Evolutionary conservation across 176 grass and related monocot genomes (phyloP).

Genomic region (Luzula sylvatica): DNA sequence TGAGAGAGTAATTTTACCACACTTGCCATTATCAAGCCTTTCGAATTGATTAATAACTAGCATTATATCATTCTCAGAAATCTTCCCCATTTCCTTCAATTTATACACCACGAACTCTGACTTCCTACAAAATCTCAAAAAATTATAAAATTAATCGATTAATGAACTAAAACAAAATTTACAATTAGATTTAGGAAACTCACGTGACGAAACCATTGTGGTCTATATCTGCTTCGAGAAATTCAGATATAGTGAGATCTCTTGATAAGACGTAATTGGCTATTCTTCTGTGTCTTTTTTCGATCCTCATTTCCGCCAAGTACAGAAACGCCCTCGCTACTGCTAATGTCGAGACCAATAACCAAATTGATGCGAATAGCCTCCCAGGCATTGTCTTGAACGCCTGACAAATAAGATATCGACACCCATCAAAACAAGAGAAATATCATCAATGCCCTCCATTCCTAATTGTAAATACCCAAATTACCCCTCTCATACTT

Average conservation of each 20-base stretch:
- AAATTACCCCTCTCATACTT: too few relatives aligned
- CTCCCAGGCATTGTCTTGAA: constrained; percentile 56
- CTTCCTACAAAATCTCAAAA: constrained; percentile 43
- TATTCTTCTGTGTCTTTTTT: constrained; percentile 77
- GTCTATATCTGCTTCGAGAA: constrained; percentile 78
- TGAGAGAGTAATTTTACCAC: constrained; percentile 84
- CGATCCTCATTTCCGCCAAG: constrained; percentile 84
- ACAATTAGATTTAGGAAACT: constrained; percentile 13
- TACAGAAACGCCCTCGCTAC: constrained; percentile 86
- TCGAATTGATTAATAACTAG: constrained; percentile 79
- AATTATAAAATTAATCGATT: constrained; percentile 3
- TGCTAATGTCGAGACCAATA: constrained; percentile 76
- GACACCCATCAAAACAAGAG: too few relatives aligned
- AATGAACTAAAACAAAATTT: too few relatives aligned
- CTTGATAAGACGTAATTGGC: constrained; percentile 79
- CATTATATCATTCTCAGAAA: constrained; percentile 63
- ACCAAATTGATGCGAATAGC: constrained; percentile 69
- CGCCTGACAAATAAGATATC: constrained; percentile 13
- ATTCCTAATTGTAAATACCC: too few relatives aligned
- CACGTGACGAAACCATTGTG: constrained; percentile 93
- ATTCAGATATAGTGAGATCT: constrained; percentile 84
- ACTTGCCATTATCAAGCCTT: constrained; percentile 55
- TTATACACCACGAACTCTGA: constrained; percentile 91
- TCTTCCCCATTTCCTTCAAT: constrained; percentile 90
- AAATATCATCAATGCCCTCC: too few relatives aligned